phyloP scores from a whole-genome alignment of 129 eudicot genomes.

The sunflower (Helianthus annuus) region DNA sequence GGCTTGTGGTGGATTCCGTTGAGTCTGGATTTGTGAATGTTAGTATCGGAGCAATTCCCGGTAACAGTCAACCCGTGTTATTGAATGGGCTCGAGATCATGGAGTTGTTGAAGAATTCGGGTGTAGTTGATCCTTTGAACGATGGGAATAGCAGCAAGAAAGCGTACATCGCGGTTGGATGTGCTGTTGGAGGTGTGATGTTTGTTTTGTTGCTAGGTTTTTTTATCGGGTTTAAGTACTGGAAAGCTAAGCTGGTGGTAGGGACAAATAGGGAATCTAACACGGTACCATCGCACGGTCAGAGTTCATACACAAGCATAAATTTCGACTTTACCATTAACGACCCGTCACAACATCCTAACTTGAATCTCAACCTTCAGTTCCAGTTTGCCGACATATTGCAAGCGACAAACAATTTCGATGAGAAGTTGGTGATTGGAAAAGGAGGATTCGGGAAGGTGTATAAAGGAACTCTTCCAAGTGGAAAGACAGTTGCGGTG shows the following conservation, averaged over 20 bases:
- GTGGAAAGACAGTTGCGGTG: conserved; percentile 59
- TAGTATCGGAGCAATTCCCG: conserved; percentile 36
- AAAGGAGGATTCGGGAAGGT: conserved; percentile 78
- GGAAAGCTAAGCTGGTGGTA: conserved; percentile 34
- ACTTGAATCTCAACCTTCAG: conserved; percentile 43
- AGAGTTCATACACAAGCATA: conserved; percentile 39
- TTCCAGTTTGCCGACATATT: conserved; percentile 45
- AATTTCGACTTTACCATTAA: conserved; percentile 29
- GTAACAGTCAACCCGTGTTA: conserved; percentile 12
- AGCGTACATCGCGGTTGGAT: conserved; percentile 33
- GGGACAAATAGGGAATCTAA: conserved; percentile 23
- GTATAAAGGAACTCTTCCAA: conserved; percentile 47
- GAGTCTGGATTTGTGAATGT: conserved; percentile 37
- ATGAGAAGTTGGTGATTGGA: conserved; percentile 48
- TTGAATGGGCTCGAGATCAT: conserved; percentile 66
- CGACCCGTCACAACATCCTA: conserved; percentile 24
- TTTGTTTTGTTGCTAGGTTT: conserved; percentile 32
- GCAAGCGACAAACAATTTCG: conserved; percentile 52
- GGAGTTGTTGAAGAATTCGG: conserved; percentile 29
- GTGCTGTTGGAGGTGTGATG: conserved; percentile 42
- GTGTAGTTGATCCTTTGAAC: not conserved
- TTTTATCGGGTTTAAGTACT: conserved; percentile 20
- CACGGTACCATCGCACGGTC: conserved; percentile 26
- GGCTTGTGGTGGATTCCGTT: conserved; percentile 43
- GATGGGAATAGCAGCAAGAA: not conserved